phyloP scores from a whole-genome alignment of 768 basidiomycete species.

The Mycena chlorophos region DNA sequence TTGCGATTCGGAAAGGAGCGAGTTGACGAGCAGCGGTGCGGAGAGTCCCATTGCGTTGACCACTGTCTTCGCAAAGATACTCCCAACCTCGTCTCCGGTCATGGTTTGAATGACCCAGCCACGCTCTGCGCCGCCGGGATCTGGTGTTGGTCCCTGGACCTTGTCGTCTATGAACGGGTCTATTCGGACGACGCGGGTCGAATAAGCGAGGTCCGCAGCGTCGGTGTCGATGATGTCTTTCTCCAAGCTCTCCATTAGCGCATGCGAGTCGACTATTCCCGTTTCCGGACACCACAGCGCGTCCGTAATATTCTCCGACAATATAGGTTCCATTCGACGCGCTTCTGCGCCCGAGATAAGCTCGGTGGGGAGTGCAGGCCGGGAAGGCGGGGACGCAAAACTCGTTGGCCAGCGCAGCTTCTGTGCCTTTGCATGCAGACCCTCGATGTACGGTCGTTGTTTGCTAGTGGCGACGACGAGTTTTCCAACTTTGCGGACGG shows the following conservation, averaged over 20 bases:
- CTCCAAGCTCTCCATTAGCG: slow-evolving; percentile 81
- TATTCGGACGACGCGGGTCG: slow-evolving; percentile 82
- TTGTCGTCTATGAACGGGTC: slow-evolving; percentile 53
- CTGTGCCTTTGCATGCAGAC: slow-evolving; percentile 63
- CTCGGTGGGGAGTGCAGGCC: slow-evolving; percentile 55
- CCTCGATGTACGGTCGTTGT: slow-evolving; percentile 70
- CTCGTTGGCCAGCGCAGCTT: slow-evolving; percentile 52
- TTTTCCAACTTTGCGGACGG: slow-evolving; percentile 77
- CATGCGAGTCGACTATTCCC: slow-evolving; percentile 88
- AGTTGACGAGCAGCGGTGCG: slow-evolving; percentile 68
- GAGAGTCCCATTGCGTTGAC: slow-evolving; percentile 85
- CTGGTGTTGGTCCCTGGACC: slow-evolving; percentile 23
- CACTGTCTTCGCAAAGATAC: slow-evolving; percentile 70
- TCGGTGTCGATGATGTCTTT: slow-evolving; percentile 75
- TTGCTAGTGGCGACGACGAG: slow-evolving; percentile 77
- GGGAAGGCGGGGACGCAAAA: slow-evolving; percentile 30
- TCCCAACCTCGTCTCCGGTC: slow-evolving; percentile 46
- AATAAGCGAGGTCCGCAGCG: slow-evolving; percentile 68
- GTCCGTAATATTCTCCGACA: slow-evolving; percentile 66
- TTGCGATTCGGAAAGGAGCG: slow-evolving; percentile 54
- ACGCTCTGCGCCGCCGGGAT: slow-evolving; percentile 37
- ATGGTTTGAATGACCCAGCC: slow-evolving; percentile 91
- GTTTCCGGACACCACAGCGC: slow-evolving; percentile 85
- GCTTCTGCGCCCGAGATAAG: slow-evolving; percentile 71
- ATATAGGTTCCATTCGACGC: slow-evolving; percentile 75